A percentile compares a stretch with the other conserved stretches of the same genome.
These are phyloP conservation scores for Candida sphagnicola DNA, from an alignment of 805 yeast genomes.

Conservation along the genomic window DNA sequence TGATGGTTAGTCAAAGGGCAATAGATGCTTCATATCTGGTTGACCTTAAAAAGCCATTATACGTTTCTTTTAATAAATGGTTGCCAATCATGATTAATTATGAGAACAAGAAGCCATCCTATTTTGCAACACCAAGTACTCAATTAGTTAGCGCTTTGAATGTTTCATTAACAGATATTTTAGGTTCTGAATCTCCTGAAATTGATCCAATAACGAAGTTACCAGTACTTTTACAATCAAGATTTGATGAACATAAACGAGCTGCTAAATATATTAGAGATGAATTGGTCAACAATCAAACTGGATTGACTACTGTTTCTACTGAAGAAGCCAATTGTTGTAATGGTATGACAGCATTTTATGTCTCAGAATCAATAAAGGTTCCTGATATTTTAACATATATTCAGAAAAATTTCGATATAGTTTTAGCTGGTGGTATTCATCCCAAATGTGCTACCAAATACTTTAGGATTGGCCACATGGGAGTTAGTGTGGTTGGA, in stretches of 20 bases:
- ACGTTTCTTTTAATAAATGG: conserved; percentile 7
- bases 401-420: conserved; percentile 3
- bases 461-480: conserved; percentile 9
- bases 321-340: conserved; percentile 2
- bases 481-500: conserved; percentile 6
- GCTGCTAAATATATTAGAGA: conserved; percentile 5
- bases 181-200: conserved; percentile 6
- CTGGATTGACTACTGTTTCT: conserved; percentile 4
- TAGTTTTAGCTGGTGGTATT: conserved; percentile 7
- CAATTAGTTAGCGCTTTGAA: conserved; percentile 7
- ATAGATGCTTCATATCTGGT: background rate
- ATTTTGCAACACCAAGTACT: conserved; percentile 9
- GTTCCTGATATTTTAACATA: conserved; percentile 4
- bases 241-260: conserved; percentile 4
- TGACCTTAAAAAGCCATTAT: conserved; percentile 4
- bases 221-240: conserved; percentile 1
- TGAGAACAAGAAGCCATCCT: conserved; percentile 7
- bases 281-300: conserved; percentile 3
- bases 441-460: conserved; percentile 7
- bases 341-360: conserved; percentile 9
- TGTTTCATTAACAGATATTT: conserved; percentile 6
- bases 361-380: conserved; percentile 5
- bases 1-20: conserved; percentile 6
- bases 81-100: conserved; percentile 8
- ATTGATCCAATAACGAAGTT: conserved; percentile 5